Conservation (phyloP, 257 asterid species). For the Nicotiana tabacum region DNA sequence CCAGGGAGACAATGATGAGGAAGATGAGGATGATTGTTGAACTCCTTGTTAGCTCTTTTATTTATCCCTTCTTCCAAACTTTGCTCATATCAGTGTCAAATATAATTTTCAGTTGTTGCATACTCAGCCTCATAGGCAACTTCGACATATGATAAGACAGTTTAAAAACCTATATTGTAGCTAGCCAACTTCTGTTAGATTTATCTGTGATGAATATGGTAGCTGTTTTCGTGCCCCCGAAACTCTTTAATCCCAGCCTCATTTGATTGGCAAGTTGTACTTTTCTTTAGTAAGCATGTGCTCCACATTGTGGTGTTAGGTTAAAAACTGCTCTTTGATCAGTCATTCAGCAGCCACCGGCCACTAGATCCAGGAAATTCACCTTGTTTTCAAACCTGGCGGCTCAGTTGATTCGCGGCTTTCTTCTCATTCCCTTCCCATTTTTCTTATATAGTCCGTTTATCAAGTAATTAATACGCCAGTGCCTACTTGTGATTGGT, state of each 20-base stretch:
- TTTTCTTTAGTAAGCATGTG: not conserved
- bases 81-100: not conserved
- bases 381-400: not conserved
- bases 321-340: constrained; percentile 5
- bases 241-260: not conserved
- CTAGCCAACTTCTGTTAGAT: not conserved
- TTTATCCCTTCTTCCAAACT: not conserved
- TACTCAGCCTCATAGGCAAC: not conserved
- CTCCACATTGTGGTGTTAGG: not conserved
- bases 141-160: not conserved
- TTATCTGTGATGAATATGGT: not conserved
- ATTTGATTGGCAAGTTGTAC: not conserved
- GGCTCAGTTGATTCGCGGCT: not conserved
- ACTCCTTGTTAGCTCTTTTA: not conserved
- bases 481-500: not conserved
- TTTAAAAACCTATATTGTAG: not conserved
- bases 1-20: constrained; percentile 22
- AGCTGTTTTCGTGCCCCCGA: not conserved
- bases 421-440: not conserved
- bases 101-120: not conserved
- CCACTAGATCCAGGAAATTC: not conserved
- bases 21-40: constrained; percentile 18
- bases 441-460: too few relatives aligned
- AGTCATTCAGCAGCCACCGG: not conserved
- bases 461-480: not conserved